These are phyloP conservation scores for Penicillium sp. DNA, from an alignment of 2,329 filamentous ascomycete genomes.

Conservation along the genomic window DNA sequence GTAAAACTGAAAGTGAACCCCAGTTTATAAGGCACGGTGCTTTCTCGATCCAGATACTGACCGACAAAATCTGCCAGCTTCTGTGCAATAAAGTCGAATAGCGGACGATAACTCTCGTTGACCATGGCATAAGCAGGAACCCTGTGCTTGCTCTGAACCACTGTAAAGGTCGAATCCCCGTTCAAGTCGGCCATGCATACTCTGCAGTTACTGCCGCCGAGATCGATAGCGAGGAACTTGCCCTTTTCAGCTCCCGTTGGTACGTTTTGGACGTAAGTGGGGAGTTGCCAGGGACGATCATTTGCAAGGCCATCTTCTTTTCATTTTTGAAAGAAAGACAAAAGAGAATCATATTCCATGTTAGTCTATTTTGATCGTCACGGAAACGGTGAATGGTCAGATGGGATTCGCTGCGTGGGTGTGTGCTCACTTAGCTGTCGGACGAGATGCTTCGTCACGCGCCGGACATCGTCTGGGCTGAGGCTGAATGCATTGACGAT, in stretches of 20 bases:
- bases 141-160: conserved; percentile 11
- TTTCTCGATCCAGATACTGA: neutral
- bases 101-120: conserved; percentile 11
- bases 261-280: conserved; percentile 12
- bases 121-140: conserved; percentile 15
- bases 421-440: neutral
- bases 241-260: conserved; percentile 16
- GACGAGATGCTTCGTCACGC: conserved; percentile 1
- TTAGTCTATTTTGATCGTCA: too few relatives aligned
- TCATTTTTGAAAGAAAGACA: too few relatives aligned
- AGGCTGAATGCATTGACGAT: neutral
- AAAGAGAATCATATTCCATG: too few relatives aligned
- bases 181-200: conserved; percentile 16
- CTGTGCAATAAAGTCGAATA: conserved; percentile 17
- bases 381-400: too few relatives aligned
- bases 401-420: too few relatives aligned
- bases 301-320: conserved; percentile 14
- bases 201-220: conserved; percentile 19
- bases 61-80: conserved; percentile 11
- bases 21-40: conserved; percentile 4
- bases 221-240: conserved; percentile 16
- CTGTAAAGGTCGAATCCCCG: conserved; percentile 16
- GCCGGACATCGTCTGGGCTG: neutral
- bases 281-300: conserved; percentile 15
- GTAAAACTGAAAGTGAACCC: conserved; percentile 22